phyloP scores from a whole-genome alignment of 2,329 filamentous ascomycete genomes.

The Xylariaceae sp. region DNA sequence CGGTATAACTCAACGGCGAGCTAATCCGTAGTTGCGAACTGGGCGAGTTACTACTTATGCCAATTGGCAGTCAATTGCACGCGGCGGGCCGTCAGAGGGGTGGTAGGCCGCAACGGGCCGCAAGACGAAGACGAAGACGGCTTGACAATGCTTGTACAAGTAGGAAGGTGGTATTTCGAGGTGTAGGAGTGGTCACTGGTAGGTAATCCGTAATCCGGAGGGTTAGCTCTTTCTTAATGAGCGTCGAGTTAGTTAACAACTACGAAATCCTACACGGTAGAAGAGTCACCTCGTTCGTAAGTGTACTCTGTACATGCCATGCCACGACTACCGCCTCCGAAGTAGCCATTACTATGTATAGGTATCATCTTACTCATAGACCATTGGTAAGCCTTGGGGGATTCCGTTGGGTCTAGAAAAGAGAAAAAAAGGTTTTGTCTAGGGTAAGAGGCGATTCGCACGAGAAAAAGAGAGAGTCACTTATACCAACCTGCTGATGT shows the following conservation, averaged over 20 bases:
- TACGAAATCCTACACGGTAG: too few species aligned
- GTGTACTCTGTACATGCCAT: not conserved
- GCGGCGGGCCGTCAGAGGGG: not conserved
- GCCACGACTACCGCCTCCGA: not conserved
- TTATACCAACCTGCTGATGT: not conserved
- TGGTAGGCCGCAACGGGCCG: not conserved
- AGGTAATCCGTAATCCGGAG: not conserved
- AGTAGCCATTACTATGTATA: not conserved
- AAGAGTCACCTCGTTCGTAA: not conserved
- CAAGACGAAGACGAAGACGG: not conserved
- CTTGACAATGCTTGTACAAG: not conserved
- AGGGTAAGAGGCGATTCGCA: not conserved
- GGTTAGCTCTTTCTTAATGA: not conserved
- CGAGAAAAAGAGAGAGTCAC: not conserved
- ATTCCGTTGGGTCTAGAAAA: not conserved
- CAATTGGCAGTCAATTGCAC: not conserved
- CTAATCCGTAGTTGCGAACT: not conserved
- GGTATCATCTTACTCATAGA: slow-evolving; percentile 1
- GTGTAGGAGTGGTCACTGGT: not conserved
- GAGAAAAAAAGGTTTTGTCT: not conserved
- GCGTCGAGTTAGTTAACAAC: too few species aligned
- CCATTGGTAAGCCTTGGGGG: not conserved
- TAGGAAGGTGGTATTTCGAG: too few species aligned
- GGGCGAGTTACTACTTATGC: not conserved
- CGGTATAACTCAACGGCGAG: not conserved